phyloP scores from a whole-genome alignment of 140 eudicot species.

The Flaveria floridana region DNA sequence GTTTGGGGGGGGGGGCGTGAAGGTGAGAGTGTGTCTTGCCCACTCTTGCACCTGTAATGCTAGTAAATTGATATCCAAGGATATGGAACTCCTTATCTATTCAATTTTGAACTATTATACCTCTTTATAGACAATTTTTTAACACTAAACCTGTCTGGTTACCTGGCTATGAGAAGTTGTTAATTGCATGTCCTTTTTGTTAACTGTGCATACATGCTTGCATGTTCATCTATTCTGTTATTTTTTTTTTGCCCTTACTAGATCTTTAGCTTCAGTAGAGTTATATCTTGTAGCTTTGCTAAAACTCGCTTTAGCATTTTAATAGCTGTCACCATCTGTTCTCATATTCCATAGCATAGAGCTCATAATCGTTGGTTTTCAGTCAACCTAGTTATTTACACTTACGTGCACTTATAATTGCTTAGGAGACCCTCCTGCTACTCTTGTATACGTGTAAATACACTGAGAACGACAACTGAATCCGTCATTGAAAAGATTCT shows the following conservation, averaged over 20 bases:
- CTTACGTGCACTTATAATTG: conserved; percentile 32
- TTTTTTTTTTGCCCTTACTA: neutral
- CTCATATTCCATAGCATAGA: neutral
- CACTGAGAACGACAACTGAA: conserved; percentile 65
- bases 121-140: neutral
- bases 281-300: neutral
- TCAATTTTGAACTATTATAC: neutral
- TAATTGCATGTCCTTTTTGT: neutral
- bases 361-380: neutral
- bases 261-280: conserved; percentile 4
- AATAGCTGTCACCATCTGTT: conserved; percentile 1
- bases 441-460: conserved; percentile 92
- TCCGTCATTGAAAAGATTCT: conserved; percentile 64
- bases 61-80: neutral
- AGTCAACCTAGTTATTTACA: conserved; percentile 4
- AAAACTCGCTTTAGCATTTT: neutral
- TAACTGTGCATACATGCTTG: neutral
- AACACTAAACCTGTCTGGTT: neutral
- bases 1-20: neutral
- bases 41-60: neutral
- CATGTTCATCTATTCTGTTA: neutral
- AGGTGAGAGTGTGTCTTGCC: neutral
- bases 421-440: conserved; percentile 83
- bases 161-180: conserved; percentile 1
- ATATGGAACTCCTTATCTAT: neutral